phyloP scores from a whole-genome alignment of 257 asterid genomes.

The Gentiana straminea region DNA sequence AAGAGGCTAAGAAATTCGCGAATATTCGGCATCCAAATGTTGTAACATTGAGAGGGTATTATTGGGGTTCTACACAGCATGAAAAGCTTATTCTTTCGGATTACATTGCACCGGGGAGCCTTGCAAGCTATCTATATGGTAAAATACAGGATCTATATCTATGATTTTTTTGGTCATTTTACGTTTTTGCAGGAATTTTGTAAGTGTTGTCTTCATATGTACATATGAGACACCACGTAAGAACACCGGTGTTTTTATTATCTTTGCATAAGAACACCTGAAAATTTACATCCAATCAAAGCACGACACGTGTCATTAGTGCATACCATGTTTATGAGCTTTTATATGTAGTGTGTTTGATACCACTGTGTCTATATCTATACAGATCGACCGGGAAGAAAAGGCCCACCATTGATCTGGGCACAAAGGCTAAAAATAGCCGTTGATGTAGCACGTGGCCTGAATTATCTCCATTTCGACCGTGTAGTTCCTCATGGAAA shows the following conservation, averaged over 20 bases:
- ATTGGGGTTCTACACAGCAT: constrained; percentile 98
- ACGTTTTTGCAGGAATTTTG: no score
- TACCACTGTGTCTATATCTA: not conserved
- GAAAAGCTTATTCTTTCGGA: constrained; percentile 96
- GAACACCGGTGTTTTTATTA: no score
- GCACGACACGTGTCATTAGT: no score
- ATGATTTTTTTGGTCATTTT: no score
- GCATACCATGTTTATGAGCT: no score
- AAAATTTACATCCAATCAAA: no score
- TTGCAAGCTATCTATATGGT: constrained; percentile 88
- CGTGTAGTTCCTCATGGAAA: constrained; percentile 94
- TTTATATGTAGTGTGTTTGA: no score
- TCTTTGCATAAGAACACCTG: no score
- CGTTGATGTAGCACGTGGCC: constrained; percentile 97
- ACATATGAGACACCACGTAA: no score
- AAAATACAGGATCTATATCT: constrained; percentile 10
- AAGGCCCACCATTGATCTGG: constrained; percentile 74
- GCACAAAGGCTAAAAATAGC: constrained; percentile 84
- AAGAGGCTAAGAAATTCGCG: constrained; percentile 93
- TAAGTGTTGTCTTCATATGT: no score
- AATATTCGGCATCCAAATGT: constrained; percentile 92
- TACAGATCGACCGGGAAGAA: constrained; percentile 92
- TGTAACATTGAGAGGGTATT: constrained; percentile 93
- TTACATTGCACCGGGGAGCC: constrained; percentile 89
- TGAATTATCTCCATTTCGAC: constrained; percentile 97